phyloP scores from a whole-genome alignment of 768 basidiomycete genomes.

The Glaciozyma martinii region DNA sequence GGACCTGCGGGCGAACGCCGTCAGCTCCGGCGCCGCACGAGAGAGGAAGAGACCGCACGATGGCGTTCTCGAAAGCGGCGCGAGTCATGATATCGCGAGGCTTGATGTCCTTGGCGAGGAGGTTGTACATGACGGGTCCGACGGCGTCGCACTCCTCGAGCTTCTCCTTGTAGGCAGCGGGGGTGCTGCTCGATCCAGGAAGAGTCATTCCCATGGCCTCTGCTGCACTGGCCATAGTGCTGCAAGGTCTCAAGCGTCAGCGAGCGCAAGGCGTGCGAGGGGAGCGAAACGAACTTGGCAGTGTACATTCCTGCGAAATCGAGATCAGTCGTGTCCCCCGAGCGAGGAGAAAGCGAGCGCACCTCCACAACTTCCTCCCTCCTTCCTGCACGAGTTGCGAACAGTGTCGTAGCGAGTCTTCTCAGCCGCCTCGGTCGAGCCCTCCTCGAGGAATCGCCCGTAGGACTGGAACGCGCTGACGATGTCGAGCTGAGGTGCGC shows the following conservation, averaged over 20 bases:
- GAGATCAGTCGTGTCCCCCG: neutral
- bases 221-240: constrained; percentile 93
- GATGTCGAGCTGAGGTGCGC: constrained; percentile 78
- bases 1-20: constrained; percentile 49
- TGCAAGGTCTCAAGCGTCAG: constrained; percentile 56
- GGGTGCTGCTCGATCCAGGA: constrained; percentile 94
- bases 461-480: constrained; percentile 98
- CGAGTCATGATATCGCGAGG: constrained; percentile 96
- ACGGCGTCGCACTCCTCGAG: constrained; percentile 67
- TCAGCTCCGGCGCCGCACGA: neutral
- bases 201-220: constrained; percentile 95
- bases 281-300: constrained; percentile 20
- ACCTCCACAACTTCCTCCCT: constrained; percentile 81
- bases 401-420: constrained; percentile 73
- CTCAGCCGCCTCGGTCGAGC: constrained; percentile 74
- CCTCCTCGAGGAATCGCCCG: constrained; percentile 86
- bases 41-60: constrained; percentile 48
- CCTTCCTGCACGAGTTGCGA: constrained; percentile 89
- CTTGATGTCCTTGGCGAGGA: constrained; percentile 82
- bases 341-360: constrained; percentile 38
- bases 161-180: constrained; percentile 87
- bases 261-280: neutral
- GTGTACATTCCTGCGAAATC: constrained; percentile 35
- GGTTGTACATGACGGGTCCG: constrained; percentile 72
- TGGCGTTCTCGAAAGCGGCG: constrained; percentile 93